Conservation (phyloP, 2,329 filamentous ascomycete genomes). For the Alternaria metachromatica region DNA sequence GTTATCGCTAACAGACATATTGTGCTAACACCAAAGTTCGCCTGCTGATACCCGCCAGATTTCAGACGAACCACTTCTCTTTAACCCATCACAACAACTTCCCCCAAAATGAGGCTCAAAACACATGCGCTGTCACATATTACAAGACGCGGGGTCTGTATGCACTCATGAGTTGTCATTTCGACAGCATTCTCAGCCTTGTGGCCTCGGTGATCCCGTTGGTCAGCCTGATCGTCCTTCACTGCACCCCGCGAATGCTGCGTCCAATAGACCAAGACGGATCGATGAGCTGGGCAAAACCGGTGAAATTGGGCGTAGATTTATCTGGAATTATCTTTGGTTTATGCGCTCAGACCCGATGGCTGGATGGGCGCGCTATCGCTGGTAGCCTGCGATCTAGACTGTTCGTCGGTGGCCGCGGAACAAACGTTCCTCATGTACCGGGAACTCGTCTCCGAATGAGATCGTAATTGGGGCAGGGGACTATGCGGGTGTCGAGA, state of each 20-base stretch:
- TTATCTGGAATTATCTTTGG: background rate
- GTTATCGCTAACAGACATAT: slow-evolving; percentile 2
- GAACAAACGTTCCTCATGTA: background rate
- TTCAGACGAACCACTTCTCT: background rate
- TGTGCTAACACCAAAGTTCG: background rate
- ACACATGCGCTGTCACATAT: background rate
- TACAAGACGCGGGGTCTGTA: background rate
- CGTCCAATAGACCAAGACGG: background rate
- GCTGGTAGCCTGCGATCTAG: background rate
- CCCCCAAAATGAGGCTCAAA: slow-evolving; percentile 1
- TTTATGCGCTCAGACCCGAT: background rate
- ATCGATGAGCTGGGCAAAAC: background rate
- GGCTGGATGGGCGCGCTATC: background rate
- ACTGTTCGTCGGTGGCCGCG: background rate
- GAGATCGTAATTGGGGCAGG: background rate
- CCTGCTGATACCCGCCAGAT: background rate
- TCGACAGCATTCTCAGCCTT: background rate
- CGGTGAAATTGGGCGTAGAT: slow-evolving; percentile 4
- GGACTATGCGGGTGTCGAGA: background rate
- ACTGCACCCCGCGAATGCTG: background rate
- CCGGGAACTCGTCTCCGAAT: background rate
- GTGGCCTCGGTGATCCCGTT: background rate
- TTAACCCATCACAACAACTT: background rate
- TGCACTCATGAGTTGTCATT: slow-evolving; percentile 10
- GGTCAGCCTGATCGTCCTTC: slow-evolving; percentile 1